Evolutionary conservation across 108 stramenopile genomes (phyloP).

Genomic region (Nitzschia putrida): DNA sequence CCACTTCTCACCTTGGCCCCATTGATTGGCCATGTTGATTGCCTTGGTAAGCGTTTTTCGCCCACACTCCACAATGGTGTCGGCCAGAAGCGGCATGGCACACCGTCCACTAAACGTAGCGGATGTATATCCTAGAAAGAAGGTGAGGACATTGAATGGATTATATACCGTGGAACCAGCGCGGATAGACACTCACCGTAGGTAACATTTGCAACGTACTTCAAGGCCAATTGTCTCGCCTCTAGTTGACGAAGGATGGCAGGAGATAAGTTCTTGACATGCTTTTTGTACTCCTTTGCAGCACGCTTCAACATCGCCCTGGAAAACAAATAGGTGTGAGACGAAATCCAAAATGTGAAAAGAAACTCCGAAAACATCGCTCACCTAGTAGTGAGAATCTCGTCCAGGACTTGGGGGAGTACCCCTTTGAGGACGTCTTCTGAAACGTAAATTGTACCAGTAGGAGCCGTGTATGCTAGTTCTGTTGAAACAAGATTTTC

Average conservation of each 20-base stretch:
- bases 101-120: slow-evolving; percentile 96
- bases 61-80: slow-evolving; percentile 95
- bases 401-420: slow-evolving; percentile 93
- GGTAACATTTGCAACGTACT: slow-evolving; percentile 98
- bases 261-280: slow-evolving; percentile 61
- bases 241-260: slow-evolving; percentile 86
- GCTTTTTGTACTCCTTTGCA: slow-evolving; percentile 82
- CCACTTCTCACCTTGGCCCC: slow-evolving; percentile 77
- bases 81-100: slow-evolving; percentile 94
- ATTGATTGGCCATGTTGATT: slow-evolving; percentile 79
- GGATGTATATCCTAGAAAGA: slow-evolving; percentile 79
- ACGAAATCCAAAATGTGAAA: not conserved
- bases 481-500: slow-evolving; percentile 36
- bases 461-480: slow-evolving; percentile 81
- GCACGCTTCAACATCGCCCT: slow-evolving; percentile 95
- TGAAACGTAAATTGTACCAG: slow-evolving; percentile 88
- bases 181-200: slow-evolving; percentile 45
- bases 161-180: not conserved
- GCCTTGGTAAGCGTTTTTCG: slow-evolving; percentile 83
- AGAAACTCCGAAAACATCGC: not conserved
- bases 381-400: slow-evolving; percentile 87
- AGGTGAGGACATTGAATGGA: not conserved
- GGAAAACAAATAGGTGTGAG: not conserved
- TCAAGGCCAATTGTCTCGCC: slow-evolving; percentile 97
- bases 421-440: slow-evolving; percentile 89